Base-by-base conservation (phyloP, 2,329 filamentous ascomycete species). In the Colletotrichum acutatum region DNA sequence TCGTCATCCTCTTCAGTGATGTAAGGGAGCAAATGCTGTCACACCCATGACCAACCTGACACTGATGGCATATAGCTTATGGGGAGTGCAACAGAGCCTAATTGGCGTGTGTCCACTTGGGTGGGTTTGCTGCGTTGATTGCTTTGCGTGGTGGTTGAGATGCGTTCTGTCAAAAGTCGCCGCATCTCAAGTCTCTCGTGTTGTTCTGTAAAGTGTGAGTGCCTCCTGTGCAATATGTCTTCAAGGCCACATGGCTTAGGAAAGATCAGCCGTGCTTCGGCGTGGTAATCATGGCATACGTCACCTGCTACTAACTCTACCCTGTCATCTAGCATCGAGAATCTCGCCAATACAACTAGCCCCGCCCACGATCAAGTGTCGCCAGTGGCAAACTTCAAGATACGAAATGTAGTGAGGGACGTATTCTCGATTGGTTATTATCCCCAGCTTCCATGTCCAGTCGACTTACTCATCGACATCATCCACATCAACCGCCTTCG, bases 401-500 rank as follows among this genome's bases (percentile, higher is more conserved):
- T 70, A 19, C 81, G 79, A 53, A 77, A 78, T 16, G 73, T 82
- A 2, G 75, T 82, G 3, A 66, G 71, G 59, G 78, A 80, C 2
- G 71, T 82, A 1, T 79, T 80, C 11, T 34, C 58, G n/a, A 32
- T 26, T 6, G 74, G 58, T 4, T 59, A 74, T 22, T 77, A 74
- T 19, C 72, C 76, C 2, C 80, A 81, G 58, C 76, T 79, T 5
- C 76, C 79, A 63, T 83, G 78, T 34, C 82, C 83, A 0, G 68
- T 75, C 0, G 58, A 76, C 0, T 72, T 84, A 1, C 82, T 84
- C 42, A 66, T 68, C 28, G 79, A 81, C 56, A 77, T 83, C 16
- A 76, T 83, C 66, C 78, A 72, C 26, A 81, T 84, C 69, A 84
- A 83, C 67, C 68, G 80, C 64, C 76, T 85, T 22, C 82, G 83